A percentile compares a stretch with the other conserved stretches of the same genome.
These are phyloP conservation scores for Fusarium veterinarium DNA, from an alignment of 2,329 filamentous ascomycete genomes.

Conservation along the genomic window DNA sequence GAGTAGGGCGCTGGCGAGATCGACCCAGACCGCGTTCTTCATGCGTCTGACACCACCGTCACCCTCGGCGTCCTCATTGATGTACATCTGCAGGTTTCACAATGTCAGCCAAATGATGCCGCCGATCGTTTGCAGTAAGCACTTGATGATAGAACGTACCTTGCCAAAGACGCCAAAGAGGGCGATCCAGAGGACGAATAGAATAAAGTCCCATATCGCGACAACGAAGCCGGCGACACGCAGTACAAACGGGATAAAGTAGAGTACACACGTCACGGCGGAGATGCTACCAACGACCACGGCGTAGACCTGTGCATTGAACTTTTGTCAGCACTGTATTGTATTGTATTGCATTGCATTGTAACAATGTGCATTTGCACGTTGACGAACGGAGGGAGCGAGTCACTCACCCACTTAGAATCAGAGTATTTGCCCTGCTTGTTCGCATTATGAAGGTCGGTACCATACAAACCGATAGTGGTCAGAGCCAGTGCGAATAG, in stretches of 20 bases:
- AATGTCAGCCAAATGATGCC: constrained; percentile 24
- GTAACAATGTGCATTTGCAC: not conserved
- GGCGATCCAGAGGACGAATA: constrained; percentile 83
- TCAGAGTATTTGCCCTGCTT: constrained; percentile 64
- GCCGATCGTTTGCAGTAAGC: not conserved
- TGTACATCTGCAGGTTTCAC: constrained; percentile 68
- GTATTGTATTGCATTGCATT: not conserved
- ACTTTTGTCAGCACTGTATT: constrained; percentile 19
- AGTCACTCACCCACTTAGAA: constrained; percentile 73
- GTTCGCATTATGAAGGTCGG: constrained; percentile 69
- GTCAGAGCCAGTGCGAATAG: constrained; percentile 82
- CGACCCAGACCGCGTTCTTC: constrained; percentile 89
- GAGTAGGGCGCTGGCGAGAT: constrained; percentile 77
- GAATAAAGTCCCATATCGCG: constrained; percentile 76
- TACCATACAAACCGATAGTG: constrained; percentile 82
- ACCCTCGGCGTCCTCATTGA: constrained; percentile 73
- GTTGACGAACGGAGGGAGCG: not conserved
- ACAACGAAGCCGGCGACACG: constrained; percentile 59
- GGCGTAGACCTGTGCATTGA: constrained; percentile 70
- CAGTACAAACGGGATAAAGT: constrained; percentile 71
- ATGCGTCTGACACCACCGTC: constrained; percentile 76
- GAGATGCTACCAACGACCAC: constrained; percentile 75
- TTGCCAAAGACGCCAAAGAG: constrained; percentile 87
- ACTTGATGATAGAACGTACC: constrained; percentile 48
- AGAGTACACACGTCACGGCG: constrained; percentile 72